Conservation (phyloP, 768 basidiomycete species). For the Leucocoprinus leucothites region DNA sequence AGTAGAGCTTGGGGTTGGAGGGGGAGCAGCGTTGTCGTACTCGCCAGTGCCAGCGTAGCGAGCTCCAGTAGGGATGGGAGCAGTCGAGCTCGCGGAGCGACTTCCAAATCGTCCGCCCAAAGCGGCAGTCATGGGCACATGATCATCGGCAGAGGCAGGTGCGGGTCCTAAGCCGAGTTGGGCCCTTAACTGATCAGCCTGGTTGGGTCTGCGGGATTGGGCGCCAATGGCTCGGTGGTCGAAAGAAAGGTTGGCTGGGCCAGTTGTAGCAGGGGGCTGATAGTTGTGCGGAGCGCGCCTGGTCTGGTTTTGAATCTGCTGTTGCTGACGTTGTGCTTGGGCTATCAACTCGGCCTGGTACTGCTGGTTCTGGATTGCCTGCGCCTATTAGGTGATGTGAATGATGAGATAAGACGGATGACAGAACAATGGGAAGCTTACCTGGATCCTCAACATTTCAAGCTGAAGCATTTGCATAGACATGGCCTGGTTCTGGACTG, state of each 20-base stretch:
- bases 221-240: conserved; percentile 59
- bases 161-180: conserved; percentile 46
- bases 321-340: conserved; percentile 35
- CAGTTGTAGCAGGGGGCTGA: conserved; percentile 70
- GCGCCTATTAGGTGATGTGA: conserved; percentile 40
- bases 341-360: conserved; percentile 71
- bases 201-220: conserved; percentile 65
- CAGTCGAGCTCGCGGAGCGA: conserved; percentile 48
- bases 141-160: conserved; percentile 39
- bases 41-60: conserved; percentile 34
- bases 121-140: conserved; percentile 78
- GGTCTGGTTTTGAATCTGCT: conserved; percentile 34
- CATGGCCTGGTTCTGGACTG: conserved; percentile 58
- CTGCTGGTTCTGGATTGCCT: conserved; percentile 76
- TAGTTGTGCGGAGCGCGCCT: conserved; percentile 47
- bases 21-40: conserved; percentile 41
- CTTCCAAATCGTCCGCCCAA: conserved; percentile 75
- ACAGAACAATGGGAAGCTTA: conserved; percentile 26
- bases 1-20: conserved; percentile 58
- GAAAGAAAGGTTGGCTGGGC: conserved; percentile 60
- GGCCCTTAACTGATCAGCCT: conserved; percentile 62
- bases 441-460: conserved; percentile 81
- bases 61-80: conserved; percentile 20
- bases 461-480: conserved; percentile 87
- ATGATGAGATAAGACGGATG: conserved; percentile 14